phyloP scores from a whole-genome alignment of 345 rosid species.

The Dipteronia dyeriana region DNA sequence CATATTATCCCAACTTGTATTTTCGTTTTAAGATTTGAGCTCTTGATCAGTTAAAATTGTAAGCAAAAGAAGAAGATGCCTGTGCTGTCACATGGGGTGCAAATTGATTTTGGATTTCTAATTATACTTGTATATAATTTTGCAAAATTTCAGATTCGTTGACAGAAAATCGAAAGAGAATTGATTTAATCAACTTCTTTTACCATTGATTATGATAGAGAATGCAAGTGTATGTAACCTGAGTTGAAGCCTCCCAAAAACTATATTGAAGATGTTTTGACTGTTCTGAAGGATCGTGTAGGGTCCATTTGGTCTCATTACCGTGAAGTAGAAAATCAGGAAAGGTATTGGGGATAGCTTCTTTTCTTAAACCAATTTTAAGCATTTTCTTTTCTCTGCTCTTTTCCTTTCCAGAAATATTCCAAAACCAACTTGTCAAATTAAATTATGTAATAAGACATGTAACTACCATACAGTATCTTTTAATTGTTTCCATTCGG shows the following conservation, averaged over 20 bases:
- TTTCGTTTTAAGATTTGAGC: not conserved
- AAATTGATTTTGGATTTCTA: not conserved
- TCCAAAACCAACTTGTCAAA: not conserved
- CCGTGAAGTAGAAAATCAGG: not conserved
- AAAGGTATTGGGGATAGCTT: constrained; percentile 1
- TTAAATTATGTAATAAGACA: not conserved
- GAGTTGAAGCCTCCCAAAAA: not conserved
- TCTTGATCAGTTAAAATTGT: not conserved
- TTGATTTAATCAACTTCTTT: not conserved
- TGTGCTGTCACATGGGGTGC: not conserved
- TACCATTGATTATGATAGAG: not conserved
- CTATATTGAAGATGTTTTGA: not conserved
- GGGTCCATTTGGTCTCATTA: constrained; percentile 8
- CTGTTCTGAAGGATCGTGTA: not conserved
- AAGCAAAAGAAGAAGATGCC: not conserved
- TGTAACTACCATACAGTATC: not conserved
- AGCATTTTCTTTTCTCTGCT: not conserved
- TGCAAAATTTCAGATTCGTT: not conserved
- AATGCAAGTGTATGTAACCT: not conserved
- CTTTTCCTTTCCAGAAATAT: not conserved
- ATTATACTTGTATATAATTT: not conserved
- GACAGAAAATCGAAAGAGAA: not conserved
- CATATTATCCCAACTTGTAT: not conserved
- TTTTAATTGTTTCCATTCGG: not conserved
- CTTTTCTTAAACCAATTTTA: not conserved